Evolutionary conservation across 2,329 filamentous ascomycete genomes (phyloP).

Genomic region (Emmonsiellopsis sp.): DNA sequence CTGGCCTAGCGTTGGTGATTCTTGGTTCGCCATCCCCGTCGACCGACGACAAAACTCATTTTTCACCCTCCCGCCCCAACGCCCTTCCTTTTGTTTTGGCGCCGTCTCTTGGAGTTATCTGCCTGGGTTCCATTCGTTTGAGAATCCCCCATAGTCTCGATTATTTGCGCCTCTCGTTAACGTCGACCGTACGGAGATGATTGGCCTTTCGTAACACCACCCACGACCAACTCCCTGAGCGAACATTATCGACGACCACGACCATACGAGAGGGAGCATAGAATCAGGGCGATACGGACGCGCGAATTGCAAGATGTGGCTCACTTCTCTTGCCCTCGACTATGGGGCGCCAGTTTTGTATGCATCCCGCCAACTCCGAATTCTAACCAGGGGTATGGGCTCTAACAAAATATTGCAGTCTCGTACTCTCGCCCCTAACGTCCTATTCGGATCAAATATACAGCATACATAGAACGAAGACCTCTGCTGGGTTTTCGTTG

Average conservation of each 20-base stretch:
- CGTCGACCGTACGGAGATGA: not conserved
- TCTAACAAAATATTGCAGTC: constrained; percentile 27
- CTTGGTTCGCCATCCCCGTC: not conserved
- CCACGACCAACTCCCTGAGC: not conserved
- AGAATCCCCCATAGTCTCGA: not conserved
- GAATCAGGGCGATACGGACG: not conserved
- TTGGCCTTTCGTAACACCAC: not conserved
- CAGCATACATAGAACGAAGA: constrained; percentile 51
- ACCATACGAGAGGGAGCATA: not conserved
- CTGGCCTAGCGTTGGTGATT: not conserved
- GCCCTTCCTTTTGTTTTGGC: not conserved
- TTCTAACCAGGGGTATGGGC: not conserved
- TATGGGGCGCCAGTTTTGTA: constrained; percentile 43
- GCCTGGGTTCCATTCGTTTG: not conserved
- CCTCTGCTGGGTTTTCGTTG: constrained; percentile 54
- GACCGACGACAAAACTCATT: not conserved
- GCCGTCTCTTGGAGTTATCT: not conserved
- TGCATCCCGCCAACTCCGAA: constrained; percentile 12
- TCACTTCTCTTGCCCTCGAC: constrained; percentile 31
- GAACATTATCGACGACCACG: not conserved
- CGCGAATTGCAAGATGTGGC: constrained; percentile 24
- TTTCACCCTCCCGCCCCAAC: not conserved
- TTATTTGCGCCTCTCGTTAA: too few species aligned
- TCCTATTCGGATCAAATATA: constrained; percentile 60
- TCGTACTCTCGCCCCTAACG: constrained; percentile 53